Evolutionary conservation across 768 basidiomycete species (phyloP).

Genomic region (Pleurotus salmoneostramineus): DNA sequence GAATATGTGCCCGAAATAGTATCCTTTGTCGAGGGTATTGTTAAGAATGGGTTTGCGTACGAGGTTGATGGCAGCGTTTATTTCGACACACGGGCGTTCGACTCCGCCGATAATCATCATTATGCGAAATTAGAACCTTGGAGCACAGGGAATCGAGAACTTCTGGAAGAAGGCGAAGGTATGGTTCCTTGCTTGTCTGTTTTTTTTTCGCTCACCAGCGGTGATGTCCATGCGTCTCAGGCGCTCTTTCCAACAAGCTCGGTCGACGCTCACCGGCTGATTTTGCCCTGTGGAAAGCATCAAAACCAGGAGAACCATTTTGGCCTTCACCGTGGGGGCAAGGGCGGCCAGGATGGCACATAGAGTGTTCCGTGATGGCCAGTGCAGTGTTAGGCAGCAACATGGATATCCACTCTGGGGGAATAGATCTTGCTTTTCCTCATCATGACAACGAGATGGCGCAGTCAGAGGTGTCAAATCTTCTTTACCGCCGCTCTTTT

Average conservation of each 20-base stretch:
- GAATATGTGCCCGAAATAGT: conserved; percentile 97
- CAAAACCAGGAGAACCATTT: conserved; percentile 92
- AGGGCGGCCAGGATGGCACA: conserved; percentile 98
- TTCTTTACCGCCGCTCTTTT: conserved; percentile 12
- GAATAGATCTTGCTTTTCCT: conserved; percentile 96
- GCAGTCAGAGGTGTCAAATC: conserved; percentile 74
- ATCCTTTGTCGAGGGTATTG: conserved; percentile 78
- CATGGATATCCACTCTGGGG: conserved; percentile 98
- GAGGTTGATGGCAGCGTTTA: conserved; percentile 77
- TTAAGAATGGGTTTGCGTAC: conserved; percentile 81
- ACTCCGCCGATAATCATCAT: conserved; percentile 67
- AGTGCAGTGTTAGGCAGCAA: conserved; percentile 83
- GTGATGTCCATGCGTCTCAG: conserved; percentile 17
- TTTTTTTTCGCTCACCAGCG: neutral
- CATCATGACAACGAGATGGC: conserved; percentile 99
- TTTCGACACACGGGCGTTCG: conserved; percentile 85
- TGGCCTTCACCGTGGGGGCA: conserved; percentile 97
- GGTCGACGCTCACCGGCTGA: conserved; percentile 83
- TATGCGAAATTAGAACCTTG: conserved; percentile 97
- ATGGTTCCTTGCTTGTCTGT: conserved; percentile 10
- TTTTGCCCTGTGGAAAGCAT: conserved; percentile 98
- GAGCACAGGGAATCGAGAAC: conserved; percentile 89
- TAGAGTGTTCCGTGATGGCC: conserved; percentile 99
- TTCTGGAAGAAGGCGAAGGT: conserved; percentile 94
- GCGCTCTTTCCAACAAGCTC: conserved; percentile 36